Percentiles rank a stretch among this genome's conserved stretches.
These are phyloP conservation scores for Phytopythium ostracodes DNA, from an alignment of 352 stramenopile genomes.

Conservation along the genomic window DNA sequence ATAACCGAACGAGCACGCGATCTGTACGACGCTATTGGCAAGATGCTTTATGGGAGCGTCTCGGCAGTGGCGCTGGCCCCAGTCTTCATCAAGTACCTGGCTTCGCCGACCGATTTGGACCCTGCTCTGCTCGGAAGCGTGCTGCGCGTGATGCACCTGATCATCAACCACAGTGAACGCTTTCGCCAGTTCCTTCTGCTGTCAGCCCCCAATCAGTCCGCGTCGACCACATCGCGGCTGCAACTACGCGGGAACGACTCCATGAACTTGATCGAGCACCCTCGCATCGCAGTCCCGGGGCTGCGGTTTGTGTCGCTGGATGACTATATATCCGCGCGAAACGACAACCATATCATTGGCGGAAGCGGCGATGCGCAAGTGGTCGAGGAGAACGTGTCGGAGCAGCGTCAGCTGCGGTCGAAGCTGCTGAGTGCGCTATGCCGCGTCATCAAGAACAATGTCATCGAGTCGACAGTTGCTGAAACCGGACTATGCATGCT, in stretches of 20 bases:
- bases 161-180: slow-evolving; percentile 44
- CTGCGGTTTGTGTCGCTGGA: slow-evolving; percentile 42
- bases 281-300: slow-evolving; percentile 31
- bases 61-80: slow-evolving; percentile 35
- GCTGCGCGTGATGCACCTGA: slow-evolving; percentile 41
- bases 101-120: slow-evolving; percentile 34
- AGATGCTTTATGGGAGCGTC: slow-evolving; percentile 43
- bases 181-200: slow-evolving; percentile 53
- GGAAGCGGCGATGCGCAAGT: slow-evolving; percentile 1
- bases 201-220: slow-evolving; percentile 3
- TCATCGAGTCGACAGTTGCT: slow-evolving; percentile 36
- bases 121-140: slow-evolving; percentile 35
- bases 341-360: slow-evolving; percentile 6
- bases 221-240: background rate
- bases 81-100: slow-evolving; percentile 52
- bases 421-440: slow-evolving; percentile 49
- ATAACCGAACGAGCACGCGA: slow-evolving; percentile 32
- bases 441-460: slow-evolving; percentile 44
- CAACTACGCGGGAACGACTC: slow-evolving; percentile 1
- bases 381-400: slow-evolving; percentile 21
- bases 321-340: slow-evolving; percentile 34
- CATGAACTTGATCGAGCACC: slow-evolving; percentile 22
- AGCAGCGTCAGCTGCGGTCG: slow-evolving; percentile 27
- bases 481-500: slow-evolving; percentile 38
- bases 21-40: slow-evolving; percentile 47